Evolutionary conservation across 2,329 filamentous ascomycete genomes (phyloP).

Genomic region (Fusarium verrucosum): DNA sequence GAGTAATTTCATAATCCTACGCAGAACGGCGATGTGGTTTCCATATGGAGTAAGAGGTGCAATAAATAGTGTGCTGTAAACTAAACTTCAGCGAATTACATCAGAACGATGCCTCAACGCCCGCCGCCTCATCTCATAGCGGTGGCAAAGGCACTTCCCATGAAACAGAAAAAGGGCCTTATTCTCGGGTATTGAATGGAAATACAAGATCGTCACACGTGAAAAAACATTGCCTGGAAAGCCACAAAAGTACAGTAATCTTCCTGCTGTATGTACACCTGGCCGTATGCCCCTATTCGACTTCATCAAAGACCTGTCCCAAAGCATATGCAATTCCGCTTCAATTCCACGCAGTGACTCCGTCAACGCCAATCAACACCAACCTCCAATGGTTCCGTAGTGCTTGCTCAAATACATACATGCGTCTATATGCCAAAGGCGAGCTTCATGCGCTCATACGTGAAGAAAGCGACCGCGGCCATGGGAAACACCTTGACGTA

Average conservation of each 20-base stretch:
- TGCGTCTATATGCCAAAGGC: slow-evolving; percentile 68
- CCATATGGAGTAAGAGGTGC: slow-evolving; percentile 24
- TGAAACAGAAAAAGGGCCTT: neutral
- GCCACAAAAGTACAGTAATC: neutral
- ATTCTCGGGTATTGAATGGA: neutral
- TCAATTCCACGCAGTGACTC: slow-evolving; percentile 28
- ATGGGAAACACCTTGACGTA: slow-evolving; percentile 95
- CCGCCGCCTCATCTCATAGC: slow-evolving; percentile 3
- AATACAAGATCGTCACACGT: slow-evolving; percentile 11
- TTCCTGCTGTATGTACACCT: slow-evolving; percentile 19
- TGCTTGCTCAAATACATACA: slow-evolving; percentile 21
- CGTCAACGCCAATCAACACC: slow-evolving; percentile 40
- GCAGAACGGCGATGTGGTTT: neutral
- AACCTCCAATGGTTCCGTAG: slow-evolving; percentile 1
- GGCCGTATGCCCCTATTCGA: slow-evolving; percentile 14
- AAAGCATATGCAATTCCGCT: slow-evolving; percentile 28
- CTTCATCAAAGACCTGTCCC: slow-evolving; percentile 14
- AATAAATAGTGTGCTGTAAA: slow-evolving; percentile 1
- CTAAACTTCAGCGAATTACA: neutral
- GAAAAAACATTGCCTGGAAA: slow-evolving; percentile 1
- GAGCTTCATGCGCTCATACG: slow-evolving; percentile 71
- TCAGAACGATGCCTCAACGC: neutral
- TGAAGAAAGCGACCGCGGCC: slow-evolving; percentile 75
- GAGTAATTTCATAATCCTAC: slow-evolving; percentile 25
- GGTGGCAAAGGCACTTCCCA: slow-evolving; percentile 15